Evolutionary conservation across 2,329 filamentous ascomycete genomes (phyloP), one percentile per base, ranked within the genome.

Genomic region (Aspergillus arachidicola): DNA sequence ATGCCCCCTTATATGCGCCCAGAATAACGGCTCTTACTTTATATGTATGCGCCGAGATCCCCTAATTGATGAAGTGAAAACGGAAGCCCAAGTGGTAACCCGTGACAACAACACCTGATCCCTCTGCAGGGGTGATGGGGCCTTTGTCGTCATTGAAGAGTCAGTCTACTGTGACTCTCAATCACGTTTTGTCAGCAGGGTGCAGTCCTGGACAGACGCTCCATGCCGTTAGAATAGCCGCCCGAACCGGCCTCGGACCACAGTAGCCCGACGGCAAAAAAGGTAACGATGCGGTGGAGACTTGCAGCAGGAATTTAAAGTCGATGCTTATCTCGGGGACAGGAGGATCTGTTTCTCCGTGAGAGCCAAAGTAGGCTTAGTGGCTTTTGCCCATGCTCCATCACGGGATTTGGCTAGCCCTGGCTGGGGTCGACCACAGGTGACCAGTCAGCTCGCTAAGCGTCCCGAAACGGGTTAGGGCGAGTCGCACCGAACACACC

Each of bases 371-470:
- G 63, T 32, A 1, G 62, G 72, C 56, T 61, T 72, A 72, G 71
- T 46, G 59, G 28, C 26, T 51, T 43, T 46, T 12, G 30, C 32
- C 19, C 32, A n/a, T 59, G n/a, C 61, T 58, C 48, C 64, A 69
- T 77, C 74, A 76, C 70, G 69, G 69, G 75, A 75, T 70, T 72
- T 66, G 70, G 66, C 69, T 74, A 78, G 67, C 71, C 75, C 75
- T 74, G 71, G 51, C 14, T 38, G 51, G n/a, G 16, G 51, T 34
- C n/a, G 16, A 55, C 21, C 51, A n/a, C 32, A 70, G 62, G 58
- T 60, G 62, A 56, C 62, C 59, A 59, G 53, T 58, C 48, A 43
- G 58, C 71, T 77, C 75, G 75, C 75, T 78, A 77, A 77, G 73
- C 65, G 61, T 68, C 73, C 75, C 70, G 63, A 69, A 76, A 71